These are phyloP conservation scores for Ceratocystis alfenasii DNA, from an alignment of 2,329 filamentous ascomycete genomes.

Conservation along the genomic window DNA sequence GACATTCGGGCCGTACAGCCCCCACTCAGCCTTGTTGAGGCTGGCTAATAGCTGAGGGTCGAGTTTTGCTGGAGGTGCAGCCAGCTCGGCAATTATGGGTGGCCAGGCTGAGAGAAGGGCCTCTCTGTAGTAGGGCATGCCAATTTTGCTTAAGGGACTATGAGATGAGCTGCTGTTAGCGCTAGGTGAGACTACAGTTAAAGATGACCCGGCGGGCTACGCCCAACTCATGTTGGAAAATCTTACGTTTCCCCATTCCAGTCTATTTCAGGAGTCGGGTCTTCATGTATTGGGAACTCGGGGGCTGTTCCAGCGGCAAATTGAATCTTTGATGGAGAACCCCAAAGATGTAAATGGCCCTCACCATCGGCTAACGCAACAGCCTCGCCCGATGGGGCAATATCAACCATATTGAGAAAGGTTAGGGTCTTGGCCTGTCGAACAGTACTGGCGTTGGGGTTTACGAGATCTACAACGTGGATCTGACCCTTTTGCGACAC, in stretches of 20 bases:
- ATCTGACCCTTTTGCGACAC: conserved; percentile 86
- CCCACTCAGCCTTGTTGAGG: conserved; percentile 61
- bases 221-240: background rate
- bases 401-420: conserved; percentile 68
- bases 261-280: conserved; percentile 47
- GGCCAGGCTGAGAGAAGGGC: conserved; percentile 82
- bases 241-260: conserved; percentile 60
- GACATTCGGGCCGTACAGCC: conserved; percentile 66
- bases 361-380: conserved; percentile 70
- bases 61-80: conserved; percentile 64
- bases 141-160: conserved; percentile 70
- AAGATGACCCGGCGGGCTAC: background rate
- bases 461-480: conserved; percentile 91
- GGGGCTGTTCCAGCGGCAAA: conserved; percentile 74
- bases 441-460: conserved; percentile 76
- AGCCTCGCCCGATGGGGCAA: conserved; percentile 78
- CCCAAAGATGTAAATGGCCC: conserved; percentile 74
- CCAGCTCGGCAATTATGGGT: conserved; percentile 72
- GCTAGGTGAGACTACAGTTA: background rate
- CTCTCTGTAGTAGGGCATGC: conserved; percentile 89
- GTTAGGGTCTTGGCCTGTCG: conserved; percentile 67
- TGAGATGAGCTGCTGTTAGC: conserved; percentile 20
- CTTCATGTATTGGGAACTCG: conserved; percentile 60
- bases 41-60: conserved; percentile 58
- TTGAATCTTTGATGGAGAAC: conserved; percentile 70